These are phyloP conservation scores for Saitoella complicata DNA, from an alignment of 805 yeast genomes.

Conservation along the genomic window DNA sequence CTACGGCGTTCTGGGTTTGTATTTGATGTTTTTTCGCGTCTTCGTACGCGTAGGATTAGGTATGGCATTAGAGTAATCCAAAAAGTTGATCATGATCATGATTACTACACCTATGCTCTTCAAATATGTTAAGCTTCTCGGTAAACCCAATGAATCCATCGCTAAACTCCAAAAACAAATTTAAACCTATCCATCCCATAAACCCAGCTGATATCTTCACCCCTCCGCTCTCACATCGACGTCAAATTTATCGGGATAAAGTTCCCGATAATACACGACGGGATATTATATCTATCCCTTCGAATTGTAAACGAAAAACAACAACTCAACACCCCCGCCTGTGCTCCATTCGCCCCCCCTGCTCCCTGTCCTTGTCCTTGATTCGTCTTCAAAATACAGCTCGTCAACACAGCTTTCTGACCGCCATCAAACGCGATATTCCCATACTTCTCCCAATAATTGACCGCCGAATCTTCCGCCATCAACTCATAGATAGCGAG, in stretches of 20 bases:
- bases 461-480: conserved; percentile 92
- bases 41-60: too few relatives aligned
- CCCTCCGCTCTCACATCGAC: too few relatives aligned
- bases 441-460: conserved; percentile 95
- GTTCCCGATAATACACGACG: conserved; percentile 90
- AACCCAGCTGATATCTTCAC: too few relatives aligned
- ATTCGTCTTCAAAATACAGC: conserved; percentile 70
- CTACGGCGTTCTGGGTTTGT: too few relatives aligned
- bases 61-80: too few relatives aligned
- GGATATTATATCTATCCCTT: conserved; percentile 84
- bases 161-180: too few relatives aligned
- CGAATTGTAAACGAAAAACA: conserved; percentile 89
- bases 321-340: conserved; percentile 37
- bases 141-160: too few relatives aligned
- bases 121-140: too few relatives aligned
- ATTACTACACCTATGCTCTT: too few relatives aligned
- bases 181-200: too few relatives aligned
- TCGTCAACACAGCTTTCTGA: conserved; percentile 84
- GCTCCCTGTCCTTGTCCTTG: conserved; percentile 50
- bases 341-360: neutral
- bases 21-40: too few relatives aligned
- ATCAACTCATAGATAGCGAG: conserved; percentile 82
- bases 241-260: conserved; percentile 51
- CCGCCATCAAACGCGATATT: conserved; percentile 92
- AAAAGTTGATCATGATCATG: too few relatives aligned